Percentiles rank a stretch among this genome's conserved stretches.
Evolutionary conservation across 768 basidiomycete species (phyloP).

Genomic region (Rhodotorula diobovata): DNA sequence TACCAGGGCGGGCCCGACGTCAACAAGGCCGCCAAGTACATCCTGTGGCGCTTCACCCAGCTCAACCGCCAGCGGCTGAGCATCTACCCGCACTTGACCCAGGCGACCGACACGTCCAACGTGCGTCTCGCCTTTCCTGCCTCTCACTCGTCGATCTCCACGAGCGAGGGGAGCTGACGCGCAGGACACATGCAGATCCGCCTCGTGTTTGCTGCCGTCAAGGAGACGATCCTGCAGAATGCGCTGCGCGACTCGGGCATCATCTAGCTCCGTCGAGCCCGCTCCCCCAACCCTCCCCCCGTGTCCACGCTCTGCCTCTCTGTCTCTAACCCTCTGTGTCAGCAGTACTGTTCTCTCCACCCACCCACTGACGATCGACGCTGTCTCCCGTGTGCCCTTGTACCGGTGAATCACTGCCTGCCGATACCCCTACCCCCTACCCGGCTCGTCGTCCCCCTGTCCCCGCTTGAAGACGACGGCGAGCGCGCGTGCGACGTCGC

Average conservation of each 20-base stretch:
- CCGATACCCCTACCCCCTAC: neutral
- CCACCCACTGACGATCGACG: neutral
- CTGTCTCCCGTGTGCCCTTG: neutral
- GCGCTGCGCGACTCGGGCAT: conserved; percentile 81
- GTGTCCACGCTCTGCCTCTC: too few relatives aligned
- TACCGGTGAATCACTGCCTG: too few relatives aligned
- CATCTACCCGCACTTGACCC: conserved; percentile 69
- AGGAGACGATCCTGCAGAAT: conserved; percentile 89
- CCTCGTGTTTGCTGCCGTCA: conserved; percentile 78
- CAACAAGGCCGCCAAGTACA: conserved; percentile 55
- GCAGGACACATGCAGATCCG: conserved; percentile 47
- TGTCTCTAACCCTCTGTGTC: neutral
- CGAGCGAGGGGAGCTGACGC: too few relatives aligned
- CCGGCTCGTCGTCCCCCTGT: neutral
- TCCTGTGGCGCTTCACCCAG: conserved; percentile 92
- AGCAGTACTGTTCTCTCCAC: neutral
- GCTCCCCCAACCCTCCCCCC: neutral
- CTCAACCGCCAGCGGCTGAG: conserved; percentile 57
- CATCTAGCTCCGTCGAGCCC: conserved; percentile 50
- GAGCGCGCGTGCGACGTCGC: too few relatives aligned
- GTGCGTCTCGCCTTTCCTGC: conserved; percentile 49
- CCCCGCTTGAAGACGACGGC: too few relatives aligned
- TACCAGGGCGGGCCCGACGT: conserved; percentile 43
- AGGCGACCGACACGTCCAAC: conserved; percentile 83
- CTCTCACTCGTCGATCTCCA: neutral